Percentiles rank a stretch among this genome's conserved stretches.
phyloP scores from a whole-genome alignment of 345 rosid species.

The Aurinia saxatilis region DNA sequence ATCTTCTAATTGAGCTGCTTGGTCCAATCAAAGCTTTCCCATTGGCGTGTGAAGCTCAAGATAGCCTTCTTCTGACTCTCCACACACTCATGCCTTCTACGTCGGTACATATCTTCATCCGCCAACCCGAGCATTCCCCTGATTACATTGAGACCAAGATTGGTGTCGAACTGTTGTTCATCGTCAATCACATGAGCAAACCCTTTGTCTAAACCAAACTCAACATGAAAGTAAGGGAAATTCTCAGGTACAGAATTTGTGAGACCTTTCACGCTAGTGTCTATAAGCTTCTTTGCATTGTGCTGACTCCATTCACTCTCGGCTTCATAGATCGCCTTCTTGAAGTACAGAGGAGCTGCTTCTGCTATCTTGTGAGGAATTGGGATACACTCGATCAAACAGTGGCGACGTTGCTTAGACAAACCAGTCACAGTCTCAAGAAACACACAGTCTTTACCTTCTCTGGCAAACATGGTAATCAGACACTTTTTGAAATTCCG shows the following conservation, averaged over 20 bases:
- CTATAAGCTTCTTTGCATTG: constrained; percentile 86
- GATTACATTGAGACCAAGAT: constrained; percentile 78
- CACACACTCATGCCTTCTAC: constrained; percentile 49
- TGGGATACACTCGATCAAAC: constrained; percentile 84
- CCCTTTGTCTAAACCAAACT: constrained; percentile 74
- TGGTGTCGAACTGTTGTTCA: constrained; percentile 67
- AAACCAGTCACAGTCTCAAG: constrained; percentile 84
- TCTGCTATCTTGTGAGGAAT: constrained; percentile 61
- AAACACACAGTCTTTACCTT: constrained; percentile 74
- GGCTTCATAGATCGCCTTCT: constrained; percentile 95
- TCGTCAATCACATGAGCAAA: constrained; percentile 93
- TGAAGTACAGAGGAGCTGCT: constrained; percentile 79
- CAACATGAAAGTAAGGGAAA: constrained; percentile 91
- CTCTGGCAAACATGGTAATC: constrained; percentile 78
- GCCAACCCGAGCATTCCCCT: constrained; percentile 77
- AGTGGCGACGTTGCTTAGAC: constrained; percentile 76
- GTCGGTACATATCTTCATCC: constrained; percentile 86
- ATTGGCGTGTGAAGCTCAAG: constrained; percentile 42
- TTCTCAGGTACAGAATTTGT: constrained; percentile 79
- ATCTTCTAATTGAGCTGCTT: constrained; percentile 56
- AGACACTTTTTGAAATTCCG: constrained; percentile 92
- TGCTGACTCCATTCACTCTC: constrained; percentile 99
- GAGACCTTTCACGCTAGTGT: constrained; percentile 80
- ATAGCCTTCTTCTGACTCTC: constrained; percentile 70
- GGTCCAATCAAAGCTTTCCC: constrained; percentile 93